A percentile compares a stretch with the other conserved stretches of the same genome.
Conservation (phyloP, 805 yeast genomes). For the Yarrowia bubula region DNA sequence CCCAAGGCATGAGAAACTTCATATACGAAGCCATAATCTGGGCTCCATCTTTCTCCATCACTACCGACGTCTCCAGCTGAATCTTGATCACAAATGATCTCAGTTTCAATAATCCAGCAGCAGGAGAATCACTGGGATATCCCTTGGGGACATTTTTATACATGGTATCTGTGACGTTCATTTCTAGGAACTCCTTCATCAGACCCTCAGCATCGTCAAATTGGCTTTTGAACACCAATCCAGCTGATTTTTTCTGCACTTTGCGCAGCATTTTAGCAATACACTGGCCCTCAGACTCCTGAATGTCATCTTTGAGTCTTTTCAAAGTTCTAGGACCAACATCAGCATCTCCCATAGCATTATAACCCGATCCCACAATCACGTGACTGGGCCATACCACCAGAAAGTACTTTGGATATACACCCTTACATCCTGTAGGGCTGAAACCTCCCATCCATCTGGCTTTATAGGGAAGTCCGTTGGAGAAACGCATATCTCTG, state of each 20-base stretch:
- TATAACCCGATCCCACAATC: conserved; percentile 7
- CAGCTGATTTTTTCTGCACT: conserved; percentile 14
- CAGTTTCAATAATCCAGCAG: neutral
- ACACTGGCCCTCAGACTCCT: neutral
- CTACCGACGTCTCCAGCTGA: neutral
- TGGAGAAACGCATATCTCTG: conserved; percentile 18
- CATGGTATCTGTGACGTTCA: conserved; percentile 7
- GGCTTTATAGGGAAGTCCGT: conserved; percentile 7
- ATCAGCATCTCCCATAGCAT: conserved; percentile 17
- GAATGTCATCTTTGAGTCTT: conserved; percentile 7
- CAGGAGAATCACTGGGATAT: neutral
- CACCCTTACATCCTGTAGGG: conserved; percentile 16
- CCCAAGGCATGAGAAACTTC: neutral
- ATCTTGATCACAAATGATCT: conserved; percentile 13
- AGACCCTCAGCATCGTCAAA: conserved; percentile 16
- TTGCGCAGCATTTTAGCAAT: conserved; percentile 8
- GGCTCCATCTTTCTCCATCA: conserved; percentile 22
- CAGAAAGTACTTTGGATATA: conserved; percentile 9
- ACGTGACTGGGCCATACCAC: neutral
- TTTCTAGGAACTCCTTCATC: conserved; percentile 19
- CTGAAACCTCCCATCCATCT: conserved; percentile 17
- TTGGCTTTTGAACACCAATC: conserved; percentile 1
- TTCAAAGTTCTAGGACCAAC: conserved; percentile 18
- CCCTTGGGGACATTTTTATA: conserved; percentile 23
- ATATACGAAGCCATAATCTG: neutral